These are phyloP conservation scores for Vigna unguiculata DNA, from an alignment of 306 rosid genomes.

Conservation along the genomic window DNA sequence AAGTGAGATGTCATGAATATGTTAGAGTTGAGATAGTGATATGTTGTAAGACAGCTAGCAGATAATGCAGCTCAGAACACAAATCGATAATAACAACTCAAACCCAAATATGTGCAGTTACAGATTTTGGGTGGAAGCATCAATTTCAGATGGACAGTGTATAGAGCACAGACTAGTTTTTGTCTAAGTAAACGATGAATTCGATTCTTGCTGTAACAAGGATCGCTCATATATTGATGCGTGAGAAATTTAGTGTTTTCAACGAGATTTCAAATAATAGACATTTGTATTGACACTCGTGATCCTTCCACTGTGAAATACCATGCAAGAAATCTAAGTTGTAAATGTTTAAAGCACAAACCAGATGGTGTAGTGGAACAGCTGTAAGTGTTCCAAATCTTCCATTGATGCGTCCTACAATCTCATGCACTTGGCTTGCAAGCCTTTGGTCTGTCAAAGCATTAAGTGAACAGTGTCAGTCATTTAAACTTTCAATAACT, in stretches of 20 bases:
- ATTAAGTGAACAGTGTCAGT: slow-evolving; percentile 1
- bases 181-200: neutral
- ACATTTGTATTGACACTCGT: neutral
- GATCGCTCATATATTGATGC: slow-evolving; percentile 11
- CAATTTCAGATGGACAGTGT: neutral
- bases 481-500: neutral
- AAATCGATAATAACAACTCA: neutral
- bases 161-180: neutral
- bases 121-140: neutral
- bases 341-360: slow-evolving; percentile 53
- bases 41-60: neutral
- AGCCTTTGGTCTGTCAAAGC: slow-evolving; percentile 88
- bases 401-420: slow-evolving; percentile 98
- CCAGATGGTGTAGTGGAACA: slow-evolving; percentile 97
- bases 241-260: slow-evolving; percentile 7
- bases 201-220: neutral
- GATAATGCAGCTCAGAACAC: neutral
- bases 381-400: slow-evolving; percentile 96
- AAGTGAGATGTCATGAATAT: neutral
- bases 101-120: neutral
- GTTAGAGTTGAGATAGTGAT: neutral
- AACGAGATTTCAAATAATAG: slow-evolving; percentile 4
- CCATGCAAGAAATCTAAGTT: slow-evolving; percentile 24
- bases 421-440: slow-evolving; percentile 97
- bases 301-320: slow-evolving; percentile 5